Base-by-base conservation (phyloP, 202 grass and related monocot species). In the Hordeum pubiflorum region DNA sequence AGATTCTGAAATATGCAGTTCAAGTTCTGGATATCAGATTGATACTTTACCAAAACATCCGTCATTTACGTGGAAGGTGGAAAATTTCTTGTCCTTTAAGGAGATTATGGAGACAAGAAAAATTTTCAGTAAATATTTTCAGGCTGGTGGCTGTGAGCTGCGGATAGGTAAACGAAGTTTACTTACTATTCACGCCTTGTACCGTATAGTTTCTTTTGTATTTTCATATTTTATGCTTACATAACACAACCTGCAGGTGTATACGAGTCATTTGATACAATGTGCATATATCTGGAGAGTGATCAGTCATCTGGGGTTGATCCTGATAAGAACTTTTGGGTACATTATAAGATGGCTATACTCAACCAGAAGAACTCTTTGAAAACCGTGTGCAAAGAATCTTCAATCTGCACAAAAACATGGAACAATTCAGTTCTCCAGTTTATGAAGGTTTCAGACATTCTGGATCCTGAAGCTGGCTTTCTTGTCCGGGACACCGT, bases 361-460 rank as follows among this genome's bases (percentile, higher is more conserved):
- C 41, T 93, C 60, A 95, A 98, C 78, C 96, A 98, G 74, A 98
- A 91, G 57, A 84, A 91, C 82, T 72, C 90, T 70, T 84, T 82
- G 75, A 93, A 92, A 91, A 94, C 92, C 77, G 85, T 95, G 23
- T 93, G 90, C 81, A 98, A 91, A 85, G 96, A 95, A 87, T 98
- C 96, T 77, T 98, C 96, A 54, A 98, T 98, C 82, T 98, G 96
- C 84, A 98, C 96, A 58, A 98, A 98, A 86, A 91, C 90, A 69
- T 98, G 96, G 96, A 98, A 93, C 87, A 98, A 98, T 87, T 98
- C 96, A 44, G 96, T 98, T 74, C 87, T 98, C 38, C 96, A 98
- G 83, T 98, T 98, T 77, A 98, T 98, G 96, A 98, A 98, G 77
- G 91, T 95, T 75, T 89, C 89, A 65, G 96, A 95, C 76, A 89